A percentile compares a stretch with the other conserved stretches of the same genome.
These are phyloP conservation scores for Yarrowia galli DNA, from an alignment of 1,139 yeast species.

Conservation along the genomic window DNA sequence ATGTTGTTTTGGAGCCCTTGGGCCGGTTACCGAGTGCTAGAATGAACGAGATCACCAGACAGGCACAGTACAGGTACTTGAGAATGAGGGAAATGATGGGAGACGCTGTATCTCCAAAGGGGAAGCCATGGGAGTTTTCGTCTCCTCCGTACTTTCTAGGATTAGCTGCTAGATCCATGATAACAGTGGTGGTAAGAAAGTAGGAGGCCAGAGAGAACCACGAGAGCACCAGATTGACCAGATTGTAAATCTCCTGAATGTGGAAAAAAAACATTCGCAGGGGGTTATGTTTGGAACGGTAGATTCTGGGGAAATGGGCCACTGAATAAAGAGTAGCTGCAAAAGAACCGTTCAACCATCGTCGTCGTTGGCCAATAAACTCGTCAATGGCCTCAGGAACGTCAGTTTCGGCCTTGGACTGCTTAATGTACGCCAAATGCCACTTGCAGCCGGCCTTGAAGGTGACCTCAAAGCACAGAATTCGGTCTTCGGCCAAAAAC, in stretches of 20 bases:
- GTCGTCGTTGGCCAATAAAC: constrained; percentile 87
- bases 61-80: constrained; percentile 50
- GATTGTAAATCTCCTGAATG: constrained; percentile 79
- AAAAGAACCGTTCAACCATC: constrained; percentile 97
- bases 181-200: constrained; percentile 71
- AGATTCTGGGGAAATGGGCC: constrained; percentile 72
- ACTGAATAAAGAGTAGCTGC: constrained; percentile 91
- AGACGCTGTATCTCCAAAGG: constrained; percentile 47
- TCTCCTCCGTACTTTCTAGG: constrained; percentile 50
- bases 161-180: constrained; percentile 54
- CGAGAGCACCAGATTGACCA: constrained; percentile 68
- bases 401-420: constrained; percentile 94
- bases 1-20: constrained; percentile 51
- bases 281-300: constrained; percentile 78
- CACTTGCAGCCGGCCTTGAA: constrained; percentile 80
- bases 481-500: constrained; percentile 96
- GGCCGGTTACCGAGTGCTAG: constrained; percentile 56
- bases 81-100: constrained; percentile 51
- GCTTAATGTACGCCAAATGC: constrained; percentile 87
- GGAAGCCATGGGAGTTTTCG: constrained; percentile 47
- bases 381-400: constrained; percentile 90
- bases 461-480: constrained; percentile 89
- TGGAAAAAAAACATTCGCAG: constrained; percentile 74
- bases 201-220: constrained; percentile 87
- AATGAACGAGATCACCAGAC: constrained; percentile 52